A percentile compares a stretch with the other conserved stretches of the same genome.
These are phyloP conservation scores for Thermochaetoides dissita DNA, from an alignment of 2,329 filamentous ascomycete species.

Conservation along the genomic window DNA sequence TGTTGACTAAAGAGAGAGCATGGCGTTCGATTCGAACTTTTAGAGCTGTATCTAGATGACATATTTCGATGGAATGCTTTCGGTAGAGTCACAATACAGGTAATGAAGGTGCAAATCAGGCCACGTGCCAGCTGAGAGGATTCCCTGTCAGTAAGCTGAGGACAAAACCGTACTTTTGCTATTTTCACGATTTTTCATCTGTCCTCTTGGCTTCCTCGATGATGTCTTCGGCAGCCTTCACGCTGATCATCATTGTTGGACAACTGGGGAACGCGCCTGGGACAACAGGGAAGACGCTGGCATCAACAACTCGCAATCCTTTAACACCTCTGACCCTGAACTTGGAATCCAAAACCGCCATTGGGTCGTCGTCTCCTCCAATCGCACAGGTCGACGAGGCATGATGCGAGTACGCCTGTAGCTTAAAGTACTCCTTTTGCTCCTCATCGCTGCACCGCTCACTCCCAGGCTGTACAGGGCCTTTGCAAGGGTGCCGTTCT, in stretches of 20 bases:
- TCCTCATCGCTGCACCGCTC: conserved; percentile 9
- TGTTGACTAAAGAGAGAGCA: not conserved
- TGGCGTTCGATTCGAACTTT: not conserved
- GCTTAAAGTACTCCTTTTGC: conserved; percentile 21
- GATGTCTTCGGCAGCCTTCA: conserved; percentile 42
- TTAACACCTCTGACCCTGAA: conserved; percentile 43
- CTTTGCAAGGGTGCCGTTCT: conserved; percentile 14
- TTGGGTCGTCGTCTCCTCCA: conserved; percentile 37
- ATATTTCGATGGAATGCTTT: not conserved
- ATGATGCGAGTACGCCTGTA: conserved; percentile 43
- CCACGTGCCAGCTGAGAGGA: not conserved
- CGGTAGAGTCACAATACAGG: too few relatives aligned
- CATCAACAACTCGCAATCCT: conserved; percentile 48
- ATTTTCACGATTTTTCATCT: too few relatives aligned
- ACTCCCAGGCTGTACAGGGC: not conserved
- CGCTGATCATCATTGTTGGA: conserved; percentile 40
- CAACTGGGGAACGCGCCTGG: conserved; percentile 32
- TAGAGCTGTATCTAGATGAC: not conserved
- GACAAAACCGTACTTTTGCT: too few relatives aligned
- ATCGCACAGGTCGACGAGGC: conserved; percentile 43
- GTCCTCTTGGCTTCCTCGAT: conserved; percentile 11
- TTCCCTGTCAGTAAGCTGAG: too few relatives aligned
- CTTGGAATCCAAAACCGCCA: conserved; percentile 42
- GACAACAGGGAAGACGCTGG: conserved; percentile 38
- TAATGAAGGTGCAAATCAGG: not conserved